These are phyloP conservation scores for Amylostereum chailletii DNA, from an alignment of 1,284 basidiomycete species.

Conservation along the genomic window DNA sequence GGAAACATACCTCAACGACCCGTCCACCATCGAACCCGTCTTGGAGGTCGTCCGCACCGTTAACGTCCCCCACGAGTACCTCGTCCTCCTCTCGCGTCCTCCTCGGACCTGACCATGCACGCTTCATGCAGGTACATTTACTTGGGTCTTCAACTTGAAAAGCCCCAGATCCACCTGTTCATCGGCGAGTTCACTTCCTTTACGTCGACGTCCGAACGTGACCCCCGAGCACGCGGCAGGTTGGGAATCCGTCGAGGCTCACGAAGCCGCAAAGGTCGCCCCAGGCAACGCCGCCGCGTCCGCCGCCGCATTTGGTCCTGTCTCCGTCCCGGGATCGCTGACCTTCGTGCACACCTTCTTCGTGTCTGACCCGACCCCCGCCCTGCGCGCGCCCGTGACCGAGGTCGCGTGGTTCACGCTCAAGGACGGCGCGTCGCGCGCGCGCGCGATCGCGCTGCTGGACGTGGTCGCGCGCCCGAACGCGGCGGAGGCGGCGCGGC, in stretches of 20 bases:
- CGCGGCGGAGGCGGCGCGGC: too few relatives aligned
- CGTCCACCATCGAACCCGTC: not conserved
- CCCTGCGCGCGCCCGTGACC: not conserved
- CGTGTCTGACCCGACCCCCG: not conserved
- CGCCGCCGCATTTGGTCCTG: not conserved
- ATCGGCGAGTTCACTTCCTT: not conserved
- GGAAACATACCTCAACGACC: constrained; percentile 1
- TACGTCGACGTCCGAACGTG: not conserved
- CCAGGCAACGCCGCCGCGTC: not conserved
- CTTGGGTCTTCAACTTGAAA: not conserved
- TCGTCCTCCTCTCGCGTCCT: not conserved
- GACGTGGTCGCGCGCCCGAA: too few relatives aligned
- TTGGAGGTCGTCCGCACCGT: not conserved
- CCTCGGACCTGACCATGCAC: not conserved
- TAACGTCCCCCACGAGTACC: not conserved
- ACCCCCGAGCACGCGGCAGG: not conserved
- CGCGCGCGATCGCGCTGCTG: too few relatives aligned
- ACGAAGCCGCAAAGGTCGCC: not conserved
- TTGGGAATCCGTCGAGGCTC: not conserved
- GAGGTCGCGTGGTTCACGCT: not conserved
- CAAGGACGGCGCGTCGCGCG: not conserved
- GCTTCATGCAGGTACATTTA: not conserved
- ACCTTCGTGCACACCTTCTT: not conserved
- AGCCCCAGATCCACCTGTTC: not conserved
- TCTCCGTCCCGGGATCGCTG: not conserved